Percentiles rank a stretch among this genome's conserved stretches.
Conservation (phyloP, 2,329 filamentous ascomycete genomes). For the Talaromyces atroroseus region DNA sequence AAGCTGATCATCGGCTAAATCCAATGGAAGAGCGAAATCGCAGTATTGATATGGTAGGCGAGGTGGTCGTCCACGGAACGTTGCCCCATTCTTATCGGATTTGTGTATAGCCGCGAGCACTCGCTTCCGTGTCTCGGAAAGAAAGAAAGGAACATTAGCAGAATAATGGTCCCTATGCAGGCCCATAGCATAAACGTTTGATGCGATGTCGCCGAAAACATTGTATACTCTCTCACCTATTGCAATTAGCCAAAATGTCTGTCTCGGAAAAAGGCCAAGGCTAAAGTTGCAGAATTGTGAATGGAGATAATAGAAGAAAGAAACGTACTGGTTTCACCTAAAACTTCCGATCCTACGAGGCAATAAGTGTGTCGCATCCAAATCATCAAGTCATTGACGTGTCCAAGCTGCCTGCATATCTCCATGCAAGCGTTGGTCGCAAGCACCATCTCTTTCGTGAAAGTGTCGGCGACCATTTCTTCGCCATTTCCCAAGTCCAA, state of each 20-base stretch:
- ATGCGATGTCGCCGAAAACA: conserved; percentile 17
- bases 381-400: conserved; percentile 15
- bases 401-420: conserved; percentile 10
- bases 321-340: conserved; percentile 15
- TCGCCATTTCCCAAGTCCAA: conserved; percentile 11
- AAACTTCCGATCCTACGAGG: conserved; percentile 15
- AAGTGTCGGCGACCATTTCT: conserved; percentile 9
- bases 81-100: conserved; percentile 24
- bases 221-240: conserved; percentile 14
- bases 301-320: neutral
- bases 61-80: conserved; percentile 24
- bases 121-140: conserved; percentile 23
- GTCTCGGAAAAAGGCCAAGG: neutral
- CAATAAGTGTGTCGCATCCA: conserved; percentile 18
- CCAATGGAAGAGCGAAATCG: conserved; percentile 21
- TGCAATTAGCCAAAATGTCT: neutral
- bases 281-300: neutral
- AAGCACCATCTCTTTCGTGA: conserved; percentile 18
- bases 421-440: conserved; percentile 18
- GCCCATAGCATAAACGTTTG: conserved; percentile 14
- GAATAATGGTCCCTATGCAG: conserved; percentile 7
- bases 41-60: conserved; percentile 24
- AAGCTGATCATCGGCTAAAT: conserved; percentile 23
- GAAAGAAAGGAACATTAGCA: conserved; percentile 20
- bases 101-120: conserved; percentile 22